Evolutionary conservation across 2,329 filamentous ascomycete species (phyloP).

Genomic region (Aureobasidium vineae): DNA sequence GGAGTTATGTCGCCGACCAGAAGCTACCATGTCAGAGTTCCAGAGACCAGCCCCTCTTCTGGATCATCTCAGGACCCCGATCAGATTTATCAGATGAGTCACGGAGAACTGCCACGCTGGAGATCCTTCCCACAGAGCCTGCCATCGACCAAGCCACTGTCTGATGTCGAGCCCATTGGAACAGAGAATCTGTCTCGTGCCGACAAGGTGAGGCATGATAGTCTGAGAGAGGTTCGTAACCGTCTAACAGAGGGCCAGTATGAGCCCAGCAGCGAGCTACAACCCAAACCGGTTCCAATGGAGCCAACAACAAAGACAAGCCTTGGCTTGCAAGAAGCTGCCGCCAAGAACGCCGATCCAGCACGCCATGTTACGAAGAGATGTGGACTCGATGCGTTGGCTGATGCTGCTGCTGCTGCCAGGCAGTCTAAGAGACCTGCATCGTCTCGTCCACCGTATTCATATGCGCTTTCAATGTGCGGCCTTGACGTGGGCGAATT

Average conservation of each 20-base stretch:
- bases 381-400: background rate
- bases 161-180: background rate
- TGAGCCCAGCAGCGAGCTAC: no score
- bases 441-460: background rate
- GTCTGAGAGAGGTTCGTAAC: no score
- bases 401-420: background rate
- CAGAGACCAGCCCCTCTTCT: no score
- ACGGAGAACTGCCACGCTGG: background rate
- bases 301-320: background rate
- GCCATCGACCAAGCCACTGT: background rate
- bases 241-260: no score
- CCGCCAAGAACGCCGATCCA: background rate
- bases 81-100: background rate
- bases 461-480: background rate
- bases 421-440: background rate
- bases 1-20: no score
- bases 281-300: background rate
- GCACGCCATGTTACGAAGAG: background rate
- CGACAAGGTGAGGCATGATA: no score
- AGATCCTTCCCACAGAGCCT: background rate
- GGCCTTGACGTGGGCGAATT: background rate
- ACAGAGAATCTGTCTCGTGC: background rate
- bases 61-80: background rate
- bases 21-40: no score
- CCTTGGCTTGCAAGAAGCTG: background rate